Evolutionary conservation across 2,329 filamentous ascomycete genomes (phyloP).

Genomic region (Nigrospora sphaerica): DNA sequence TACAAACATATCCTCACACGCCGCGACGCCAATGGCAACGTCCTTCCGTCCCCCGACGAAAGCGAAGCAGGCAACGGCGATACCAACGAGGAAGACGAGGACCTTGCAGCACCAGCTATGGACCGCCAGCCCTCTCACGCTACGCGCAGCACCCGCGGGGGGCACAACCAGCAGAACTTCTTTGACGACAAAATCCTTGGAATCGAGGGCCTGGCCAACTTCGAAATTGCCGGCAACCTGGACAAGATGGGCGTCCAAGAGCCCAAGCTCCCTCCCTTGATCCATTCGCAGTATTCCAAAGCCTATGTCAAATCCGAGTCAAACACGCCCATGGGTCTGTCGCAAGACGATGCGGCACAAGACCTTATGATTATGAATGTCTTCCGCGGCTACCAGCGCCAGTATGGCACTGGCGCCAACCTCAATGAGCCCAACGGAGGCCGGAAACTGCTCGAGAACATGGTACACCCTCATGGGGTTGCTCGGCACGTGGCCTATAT

Average conservation of each 20-base stretch:
- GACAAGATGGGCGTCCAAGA: constrained; percentile 48
- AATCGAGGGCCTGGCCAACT: constrained; percentile 52
- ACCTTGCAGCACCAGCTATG: constrained; percentile 48
- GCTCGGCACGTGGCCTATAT: constrained; percentile 42
- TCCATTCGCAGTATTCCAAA: constrained; percentile 53
- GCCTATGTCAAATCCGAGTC: constrained; percentile 47
- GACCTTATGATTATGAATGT: constrained; percentile 53
- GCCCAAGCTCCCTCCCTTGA: constrained; percentile 51
- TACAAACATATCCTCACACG: constrained; percentile 56
- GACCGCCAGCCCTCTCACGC: constrained; percentile 58
- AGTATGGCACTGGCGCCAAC: constrained; percentile 46
- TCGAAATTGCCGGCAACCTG: constrained; percentile 51
- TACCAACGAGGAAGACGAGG: constrained; percentile 40
- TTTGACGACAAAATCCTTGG: constrained; percentile 51
- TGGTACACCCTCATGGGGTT: constrained; percentile 39
- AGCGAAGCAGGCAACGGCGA: constrained; percentile 47
- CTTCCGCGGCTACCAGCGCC: constrained; percentile 48
- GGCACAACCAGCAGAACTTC: constrained; percentile 43
- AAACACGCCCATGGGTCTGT: constrained; percentile 46
- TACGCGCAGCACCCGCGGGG: constrained; percentile 53
- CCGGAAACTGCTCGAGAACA: constrained; percentile 48
- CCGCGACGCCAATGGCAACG: constrained; percentile 42
- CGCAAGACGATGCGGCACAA: constrained; percentile 43
- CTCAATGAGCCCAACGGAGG: constrained; percentile 47
- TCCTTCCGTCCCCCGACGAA: constrained; percentile 42